phyloP scores from a whole-genome alignment of 768 basidiomycete genomes.

The Rhizopogon rudus region DNA sequence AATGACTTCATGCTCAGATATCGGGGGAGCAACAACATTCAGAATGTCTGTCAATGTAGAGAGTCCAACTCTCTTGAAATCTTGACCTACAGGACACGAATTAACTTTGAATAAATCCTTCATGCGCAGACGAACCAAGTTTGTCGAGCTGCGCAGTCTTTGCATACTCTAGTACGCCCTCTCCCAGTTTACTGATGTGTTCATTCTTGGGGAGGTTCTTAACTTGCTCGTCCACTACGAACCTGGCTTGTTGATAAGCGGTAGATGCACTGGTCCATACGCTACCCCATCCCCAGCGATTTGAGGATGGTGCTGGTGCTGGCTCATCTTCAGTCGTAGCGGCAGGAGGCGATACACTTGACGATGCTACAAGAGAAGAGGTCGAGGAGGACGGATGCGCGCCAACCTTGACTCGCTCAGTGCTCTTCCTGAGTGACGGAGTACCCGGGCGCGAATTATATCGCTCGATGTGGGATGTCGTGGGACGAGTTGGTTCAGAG shows the following conservation, averaged over 20 bases:
- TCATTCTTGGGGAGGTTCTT: conserved; percentile 83
- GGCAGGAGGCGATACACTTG: conserved; percentile 24
- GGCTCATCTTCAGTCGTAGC: conserved; percentile 16
- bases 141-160: conserved; percentile 89
- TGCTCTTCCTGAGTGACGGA: conserved; percentile 68
- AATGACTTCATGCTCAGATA: conserved; percentile 97
- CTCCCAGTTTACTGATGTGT: conserved; percentile 85
- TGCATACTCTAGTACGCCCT: conserved; percentile 81
- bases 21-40: conserved; percentile 96
- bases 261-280: conserved; percentile 88
- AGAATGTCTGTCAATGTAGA: conserved; percentile 89
- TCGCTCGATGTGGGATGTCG: conserved; percentile 49
- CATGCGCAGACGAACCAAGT: conserved; percentile 51
- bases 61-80: conserved; percentile 82
- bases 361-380: conserved; percentile 33
- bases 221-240: conserved; percentile 90
- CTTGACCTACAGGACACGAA: conserved; percentile 57
- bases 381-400: conserved; percentile 36
- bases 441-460: conserved; percentile 64
- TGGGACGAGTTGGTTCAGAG: conserved; percentile 64
- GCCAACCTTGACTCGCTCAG: conserved; percentile 70
- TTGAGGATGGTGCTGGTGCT: conserved; percentile 13
- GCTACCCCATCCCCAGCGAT: conserved; percentile 76
- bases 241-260: conserved; percentile 82
- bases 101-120: not conserved